phyloP scores from a whole-genome alignment of 306 rosid species.

The Trifolium fragiferum region DNA sequence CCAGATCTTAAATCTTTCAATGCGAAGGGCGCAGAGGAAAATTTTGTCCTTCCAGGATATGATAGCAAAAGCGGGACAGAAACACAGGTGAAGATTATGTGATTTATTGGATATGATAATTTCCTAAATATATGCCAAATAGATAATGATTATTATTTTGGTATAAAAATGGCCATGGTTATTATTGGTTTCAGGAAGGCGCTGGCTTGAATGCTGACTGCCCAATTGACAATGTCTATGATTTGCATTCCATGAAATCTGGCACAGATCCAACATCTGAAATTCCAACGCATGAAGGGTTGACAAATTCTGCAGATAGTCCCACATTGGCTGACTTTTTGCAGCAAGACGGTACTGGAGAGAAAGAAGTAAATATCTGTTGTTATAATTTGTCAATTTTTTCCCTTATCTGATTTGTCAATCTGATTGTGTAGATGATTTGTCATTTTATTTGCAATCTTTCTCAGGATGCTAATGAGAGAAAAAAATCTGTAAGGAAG shows the following conservation, averaged over 20 bases:
- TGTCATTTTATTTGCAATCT: conserved; percentile 35
- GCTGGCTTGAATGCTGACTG: conserved; percentile 47
- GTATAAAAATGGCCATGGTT: conserved; percentile 21
- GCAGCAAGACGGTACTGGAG: conserved; percentile 51
- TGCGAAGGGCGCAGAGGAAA: conserved; percentile 42
- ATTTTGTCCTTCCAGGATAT: conserved; percentile 34
- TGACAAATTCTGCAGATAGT: conserved; percentile 45
- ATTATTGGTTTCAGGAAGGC: conserved; percentile 55
- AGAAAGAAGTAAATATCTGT: conserved; percentile 48
- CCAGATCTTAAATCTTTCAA: conserved; percentile 39
- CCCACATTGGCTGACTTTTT: conserved; percentile 52
- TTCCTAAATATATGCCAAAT: conserved; percentile 32
- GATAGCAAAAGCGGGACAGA: conserved; percentile 13
- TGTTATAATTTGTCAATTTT: background rate
- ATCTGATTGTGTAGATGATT: conserved; percentile 22
- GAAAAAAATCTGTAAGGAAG: conserved; percentile 45
- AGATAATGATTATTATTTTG: conserved; percentile 4
- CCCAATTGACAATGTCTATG: conserved; percentile 39
- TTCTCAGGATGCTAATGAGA: conserved; percentile 49
- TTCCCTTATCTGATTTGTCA: conserved; percentile 21
- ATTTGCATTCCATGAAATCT: conserved; percentile 51
- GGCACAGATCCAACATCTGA: conserved; percentile 44
- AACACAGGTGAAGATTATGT: conserved; percentile 48
- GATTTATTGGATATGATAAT: conserved; percentile 32
- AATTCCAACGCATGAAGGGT: conserved; percentile 54